Conservation (phyloP, 2,329 filamentous ascomycete genomes). For the Hymenoscyphus fructigenus region DNA sequence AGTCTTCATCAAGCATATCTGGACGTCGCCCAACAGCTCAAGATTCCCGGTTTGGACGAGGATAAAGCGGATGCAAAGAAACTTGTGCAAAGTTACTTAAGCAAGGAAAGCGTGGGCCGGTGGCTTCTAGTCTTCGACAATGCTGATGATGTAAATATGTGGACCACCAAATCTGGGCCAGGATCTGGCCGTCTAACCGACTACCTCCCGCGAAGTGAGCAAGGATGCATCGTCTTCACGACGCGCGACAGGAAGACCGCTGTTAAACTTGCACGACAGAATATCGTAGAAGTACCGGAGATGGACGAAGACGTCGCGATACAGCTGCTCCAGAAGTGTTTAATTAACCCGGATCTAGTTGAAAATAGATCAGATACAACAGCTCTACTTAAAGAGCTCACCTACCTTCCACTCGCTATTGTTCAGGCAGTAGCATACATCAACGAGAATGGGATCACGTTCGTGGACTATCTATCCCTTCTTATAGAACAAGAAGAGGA, state of each 20-base stretch:
- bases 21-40: conserved; percentile 1
- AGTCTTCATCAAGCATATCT: conserved; percentile 10
- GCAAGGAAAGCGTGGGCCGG: conserved; percentile 7
- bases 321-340: conserved; percentile 6
- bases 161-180: neutral
- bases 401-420: conserved; percentile 8
- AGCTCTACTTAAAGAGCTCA: conserved; percentile 6
- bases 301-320: conserved; percentile 6
- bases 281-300: conserved; percentile 2
- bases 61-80: conserved; percentile 2
- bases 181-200: conserved; percentile 8
- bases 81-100: conserved; percentile 4
- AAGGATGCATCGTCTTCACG: conserved; percentile 7
- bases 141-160: conserved; percentile 7
- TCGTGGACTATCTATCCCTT: conserved; percentile 5
- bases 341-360: conserved; percentile 5
- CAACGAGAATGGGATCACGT: neutral
- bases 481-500: conserved; percentile 6
- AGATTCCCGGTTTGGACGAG: conserved; percentile 3
- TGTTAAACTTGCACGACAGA: conserved; percentile 2
- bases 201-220: conserved; percentile 6
- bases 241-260: conserved; percentile 8
- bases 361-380: conserved; percentile 1
- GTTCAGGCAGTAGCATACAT: conserved; percentile 5
- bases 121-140: conserved; percentile 10